Evolutionary conservation across 495 filamentous ascomycete species (phyloP).

Genomic region (Achaetomiella virescens): DNA sequence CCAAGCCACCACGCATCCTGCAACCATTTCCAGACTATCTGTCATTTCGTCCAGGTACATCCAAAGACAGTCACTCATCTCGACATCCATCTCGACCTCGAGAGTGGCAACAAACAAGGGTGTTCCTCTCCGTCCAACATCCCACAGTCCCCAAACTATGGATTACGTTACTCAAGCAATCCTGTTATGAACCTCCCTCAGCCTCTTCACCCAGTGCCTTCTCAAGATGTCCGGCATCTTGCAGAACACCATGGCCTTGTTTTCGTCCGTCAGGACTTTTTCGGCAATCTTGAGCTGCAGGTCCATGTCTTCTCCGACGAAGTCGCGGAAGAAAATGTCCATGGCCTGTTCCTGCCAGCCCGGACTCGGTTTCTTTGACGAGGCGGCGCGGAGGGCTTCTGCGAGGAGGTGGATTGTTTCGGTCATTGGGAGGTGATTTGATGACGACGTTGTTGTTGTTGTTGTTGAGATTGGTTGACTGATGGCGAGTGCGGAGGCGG

Average conservation of each 20-base stretch:
- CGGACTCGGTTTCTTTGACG: neutral
- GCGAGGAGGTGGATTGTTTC: conserved; percentile 25
- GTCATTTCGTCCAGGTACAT: neutral
- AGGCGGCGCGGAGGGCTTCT: conserved; percentile 27
- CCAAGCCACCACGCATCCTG: neutral
- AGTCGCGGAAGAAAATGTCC: conserved; percentile 46
- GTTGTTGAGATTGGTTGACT: neutral
- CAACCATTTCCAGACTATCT: neutral
- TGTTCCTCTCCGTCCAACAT: neutral
- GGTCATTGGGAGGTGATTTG: conserved; percentile 4
- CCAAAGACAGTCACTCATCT: neutral
- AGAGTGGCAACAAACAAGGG: too few relatives aligned
- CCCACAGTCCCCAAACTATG: neutral
- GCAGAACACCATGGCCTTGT: conserved; percentile 49
- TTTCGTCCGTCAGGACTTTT: conserved; percentile 46
- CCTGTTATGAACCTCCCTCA: conserved; percentile 43
- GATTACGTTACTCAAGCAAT: conserved; percentile 18
- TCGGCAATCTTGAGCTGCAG: conserved; percentile 48
- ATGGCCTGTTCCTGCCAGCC: conserved; percentile 45
- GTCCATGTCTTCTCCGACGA: conserved; percentile 42
- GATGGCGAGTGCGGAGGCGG: neutral
- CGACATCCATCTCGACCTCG: neutral
- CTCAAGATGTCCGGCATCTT: conserved; percentile 43
- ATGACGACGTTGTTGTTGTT: neutral
- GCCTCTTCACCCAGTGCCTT: conserved; percentile 42